These are phyloP conservation scores for Plasmopara muralis DNA, from an alignment of 352 stramenopile species.

Conservation along the genomic window DNA sequence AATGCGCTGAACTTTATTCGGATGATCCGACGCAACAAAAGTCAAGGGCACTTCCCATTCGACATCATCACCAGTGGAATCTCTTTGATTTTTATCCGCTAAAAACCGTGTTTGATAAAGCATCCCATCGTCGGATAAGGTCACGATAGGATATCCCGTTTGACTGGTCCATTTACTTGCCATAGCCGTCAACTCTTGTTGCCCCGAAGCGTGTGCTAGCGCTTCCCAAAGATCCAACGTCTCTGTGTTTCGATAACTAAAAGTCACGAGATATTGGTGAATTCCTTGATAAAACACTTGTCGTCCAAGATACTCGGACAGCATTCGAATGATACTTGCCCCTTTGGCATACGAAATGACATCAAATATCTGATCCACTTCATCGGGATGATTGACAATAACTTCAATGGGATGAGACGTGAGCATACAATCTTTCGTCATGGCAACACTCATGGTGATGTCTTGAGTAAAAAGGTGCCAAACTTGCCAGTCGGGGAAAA, in stretches of 20 bases:
- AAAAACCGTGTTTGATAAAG: slow-evolving; percentile 92
- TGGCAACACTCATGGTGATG: slow-evolving; percentile 68
- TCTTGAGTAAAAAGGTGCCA: slow-evolving; percentile 94
- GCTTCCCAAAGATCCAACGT: slow-evolving; percentile 94
- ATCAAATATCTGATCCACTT: slow-evolving; percentile 98
- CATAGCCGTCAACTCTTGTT: slow-evolving; percentile 84
- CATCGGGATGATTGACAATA: slow-evolving; percentile 88
- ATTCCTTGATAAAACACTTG: slow-evolving; percentile 84
- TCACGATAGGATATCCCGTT: slow-evolving; percentile 91
- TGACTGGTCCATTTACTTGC: slow-evolving; percentile 92
- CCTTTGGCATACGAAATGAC: slow-evolving; percentile 96
- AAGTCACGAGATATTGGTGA: slow-evolving; percentile 88
- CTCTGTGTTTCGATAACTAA: slow-evolving; percentile 92
- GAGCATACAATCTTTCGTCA: slow-evolving; percentile 91
- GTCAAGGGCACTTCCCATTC: slow-evolving; percentile 85
- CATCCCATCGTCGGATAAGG: slow-evolving; percentile 44
- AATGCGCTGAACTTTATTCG: slow-evolving; percentile 40
- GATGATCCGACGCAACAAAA: slow-evolving; percentile 43
- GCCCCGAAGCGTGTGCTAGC: slow-evolving; percentile 86
- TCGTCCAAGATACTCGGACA: slow-evolving; percentile 67
- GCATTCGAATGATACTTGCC: slow-evolving; percentile 70
- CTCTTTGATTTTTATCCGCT: slow-evolving; percentile 74
- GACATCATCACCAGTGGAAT: slow-evolving; percentile 18
- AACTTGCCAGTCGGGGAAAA: slow-evolving; percentile 94
- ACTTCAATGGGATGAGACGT: slow-evolving; percentile 94